Base-by-base conservation (phyloP, 805 yeast species). In the Yarrowia sp. region DNA sequence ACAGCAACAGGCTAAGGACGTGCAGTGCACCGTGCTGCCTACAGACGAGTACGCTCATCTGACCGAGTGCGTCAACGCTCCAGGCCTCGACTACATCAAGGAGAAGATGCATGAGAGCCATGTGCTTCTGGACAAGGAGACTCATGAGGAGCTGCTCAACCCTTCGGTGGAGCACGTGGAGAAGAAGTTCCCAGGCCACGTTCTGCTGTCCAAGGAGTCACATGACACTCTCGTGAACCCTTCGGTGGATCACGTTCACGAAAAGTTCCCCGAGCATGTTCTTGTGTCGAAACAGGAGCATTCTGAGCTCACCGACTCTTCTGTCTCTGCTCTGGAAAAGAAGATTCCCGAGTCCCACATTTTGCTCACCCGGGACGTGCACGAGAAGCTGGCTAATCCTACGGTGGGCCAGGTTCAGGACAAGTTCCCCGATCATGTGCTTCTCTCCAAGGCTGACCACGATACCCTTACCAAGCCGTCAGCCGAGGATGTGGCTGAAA, bases 1-100 rank as follows among this genome's bases (percentile, higher is more conserved):
- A 14, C 62, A 63, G 26, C 68, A 66, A 16, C 69, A 72, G 48
- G 77, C 75, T 14, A 26, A 24, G 30, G 40, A 64, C 8, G 51
- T 36, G 10, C 69, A 71, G 4, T 38, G 67, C 17, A 63, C 65
- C 17, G 63, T 67, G 5, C 26, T 69, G 8, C 68, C 75, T 8
- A 43, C 48, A 0, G 71, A 65, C 3, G 76, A 72, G n/a, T 69
- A 68, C 48, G 51, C 51, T 2, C 51, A 21, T 5, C 21, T 58
- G 41, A 58, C 63, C 32, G 63, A 58, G 40, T 58, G 63, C 8
- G 63, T 58, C 14, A 43, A 58, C 32, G 32, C 65, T 17, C 74
- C 75, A 1, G 51, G 69, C 4, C 52, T 49, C 49, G 68, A 69
- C 6, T 70, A 69, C 35, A 41, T 69, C 28, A n/a, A 48, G 41